Conservation (phyloP, 2,329 filamentous ascomycete species). For the Neophaeococcomyces mojaviensis region DNA sequence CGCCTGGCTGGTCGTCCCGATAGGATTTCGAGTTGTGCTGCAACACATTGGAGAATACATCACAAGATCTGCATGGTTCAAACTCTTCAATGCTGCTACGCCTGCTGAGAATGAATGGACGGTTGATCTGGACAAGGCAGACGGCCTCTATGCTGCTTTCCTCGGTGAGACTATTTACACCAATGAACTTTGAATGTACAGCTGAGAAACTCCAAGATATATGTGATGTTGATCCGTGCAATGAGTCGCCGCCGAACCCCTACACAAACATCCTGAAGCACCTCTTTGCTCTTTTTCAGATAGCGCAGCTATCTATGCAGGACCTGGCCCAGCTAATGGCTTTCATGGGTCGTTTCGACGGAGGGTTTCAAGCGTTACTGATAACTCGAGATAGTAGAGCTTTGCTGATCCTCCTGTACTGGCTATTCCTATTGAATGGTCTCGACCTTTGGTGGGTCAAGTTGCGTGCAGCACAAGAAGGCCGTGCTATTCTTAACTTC, state of each 20-base stretch:
- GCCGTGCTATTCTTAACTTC: neutral
- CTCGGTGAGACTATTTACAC: neutral
- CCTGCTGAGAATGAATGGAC: constrained; percentile 1
- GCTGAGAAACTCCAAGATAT: neutral
- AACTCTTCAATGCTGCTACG: neutral
- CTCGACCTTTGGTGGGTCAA: constrained; percentile 4
- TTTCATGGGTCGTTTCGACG: constrained; percentile 3
- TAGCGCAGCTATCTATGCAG: constrained; percentile 3
- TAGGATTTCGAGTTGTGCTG: neutral
- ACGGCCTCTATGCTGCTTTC: neutral
- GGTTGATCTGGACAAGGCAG: neutral
- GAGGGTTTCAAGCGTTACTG: neutral
- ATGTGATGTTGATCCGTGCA: neutral
- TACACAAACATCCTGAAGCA: neutral
- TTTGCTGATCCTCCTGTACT: constrained; percentile 7
- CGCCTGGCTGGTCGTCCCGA: neutral
- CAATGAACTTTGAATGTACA: no score
- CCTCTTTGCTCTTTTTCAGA: neutral
- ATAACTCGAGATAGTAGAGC: neutral
- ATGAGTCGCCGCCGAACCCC: neutral
- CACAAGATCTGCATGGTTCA: neutral
- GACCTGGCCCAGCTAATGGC: neutral
- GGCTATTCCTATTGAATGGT: neutral
- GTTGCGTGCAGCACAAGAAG: neutral
- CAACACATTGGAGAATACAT: neutral